Evolutionary conservation across 192 early-diverging fungal genomes (phyloP).

Genomic region (Rhizophagus prolifer): DNA sequence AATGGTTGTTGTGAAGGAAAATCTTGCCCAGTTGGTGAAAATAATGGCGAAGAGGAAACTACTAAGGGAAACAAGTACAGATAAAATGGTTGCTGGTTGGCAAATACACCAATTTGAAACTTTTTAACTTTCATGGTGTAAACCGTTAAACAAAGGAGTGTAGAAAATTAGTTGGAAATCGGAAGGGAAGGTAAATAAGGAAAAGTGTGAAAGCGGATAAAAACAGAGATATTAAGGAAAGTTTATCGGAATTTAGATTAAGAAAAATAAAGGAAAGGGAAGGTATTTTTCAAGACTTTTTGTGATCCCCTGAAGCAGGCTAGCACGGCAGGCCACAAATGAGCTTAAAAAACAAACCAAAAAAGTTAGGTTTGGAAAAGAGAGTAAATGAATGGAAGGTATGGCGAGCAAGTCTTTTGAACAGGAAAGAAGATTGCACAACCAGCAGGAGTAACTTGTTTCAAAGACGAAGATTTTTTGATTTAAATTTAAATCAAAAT

Average conservation of each 20-base stretch:
- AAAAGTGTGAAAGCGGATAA: neutral
- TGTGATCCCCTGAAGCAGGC: neutral
- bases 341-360: neutral
- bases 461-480: neutral
- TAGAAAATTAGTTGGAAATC: conserved; percentile 19
- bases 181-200: neutral
- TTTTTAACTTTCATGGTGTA: conserved; percentile 25
- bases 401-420: neutral
- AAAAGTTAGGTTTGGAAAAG: neutral
- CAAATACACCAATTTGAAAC: conserved; percentile 30
- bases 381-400: conserved; percentile 18
- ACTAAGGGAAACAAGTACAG: conserved; percentile 31
- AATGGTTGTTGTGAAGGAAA: conserved; percentile 11
- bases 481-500: neutral
- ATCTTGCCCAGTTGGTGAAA: neutral
- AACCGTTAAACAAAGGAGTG: conserved; percentile 15
- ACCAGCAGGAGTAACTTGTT: neutral
- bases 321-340: conserved; percentile 4
- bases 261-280: neutral
- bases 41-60: neutral
- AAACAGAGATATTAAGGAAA: neutral
- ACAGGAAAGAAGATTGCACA: neutral
- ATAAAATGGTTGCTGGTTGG: conserved; percentile 31
- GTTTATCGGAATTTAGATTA: neutral
- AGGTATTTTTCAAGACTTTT: neutral